Evolutionary conservation across 139 green algal genomes (phyloP).

Genomic region (Chlamydomonas eustigma): DNA sequence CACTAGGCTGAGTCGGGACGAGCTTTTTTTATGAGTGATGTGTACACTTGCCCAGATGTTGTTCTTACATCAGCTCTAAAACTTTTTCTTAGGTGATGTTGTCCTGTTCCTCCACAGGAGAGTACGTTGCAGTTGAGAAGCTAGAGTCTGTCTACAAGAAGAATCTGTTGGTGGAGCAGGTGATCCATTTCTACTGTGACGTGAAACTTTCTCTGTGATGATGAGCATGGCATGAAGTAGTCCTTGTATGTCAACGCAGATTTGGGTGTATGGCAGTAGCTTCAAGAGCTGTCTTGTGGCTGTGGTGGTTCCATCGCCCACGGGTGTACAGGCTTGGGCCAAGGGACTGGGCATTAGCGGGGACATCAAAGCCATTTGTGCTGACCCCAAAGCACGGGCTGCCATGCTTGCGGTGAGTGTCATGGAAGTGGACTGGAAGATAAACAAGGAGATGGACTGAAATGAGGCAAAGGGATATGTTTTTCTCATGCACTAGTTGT

Average conservation of each 20-base stretch:
- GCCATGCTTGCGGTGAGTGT: background rate
- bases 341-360: conserved; percentile 37
- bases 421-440: background rate
- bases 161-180: conserved; percentile 71
- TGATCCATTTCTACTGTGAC: no score
- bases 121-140: conserved; percentile 97
- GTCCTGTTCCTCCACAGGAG: no score
- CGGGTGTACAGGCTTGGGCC: conserved; percentile 50
- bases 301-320: conserved; percentile 77
- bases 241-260: no score
- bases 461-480: no score
- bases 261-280: conserved; percentile 92
- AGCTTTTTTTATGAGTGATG: no score
- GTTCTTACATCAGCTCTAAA: no score
- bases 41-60: no score
- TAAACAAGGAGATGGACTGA: background rate
- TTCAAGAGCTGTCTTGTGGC: conserved; percentile 85
- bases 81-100: no score
- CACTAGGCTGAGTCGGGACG: no score
- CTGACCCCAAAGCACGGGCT: conserved; percentile 27
- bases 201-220: no score
- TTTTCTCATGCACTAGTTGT: no score
- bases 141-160: conserved; percentile 89
- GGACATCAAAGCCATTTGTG: conserved; percentile 32
- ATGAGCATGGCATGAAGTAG: no score